Percentiles rank a stretch among this genome's conserved stretches.
phyloP scores from a whole-genome alignment of 371 early-diverging fungal genomes.

The Apophysomyces variabilis region DNA sequence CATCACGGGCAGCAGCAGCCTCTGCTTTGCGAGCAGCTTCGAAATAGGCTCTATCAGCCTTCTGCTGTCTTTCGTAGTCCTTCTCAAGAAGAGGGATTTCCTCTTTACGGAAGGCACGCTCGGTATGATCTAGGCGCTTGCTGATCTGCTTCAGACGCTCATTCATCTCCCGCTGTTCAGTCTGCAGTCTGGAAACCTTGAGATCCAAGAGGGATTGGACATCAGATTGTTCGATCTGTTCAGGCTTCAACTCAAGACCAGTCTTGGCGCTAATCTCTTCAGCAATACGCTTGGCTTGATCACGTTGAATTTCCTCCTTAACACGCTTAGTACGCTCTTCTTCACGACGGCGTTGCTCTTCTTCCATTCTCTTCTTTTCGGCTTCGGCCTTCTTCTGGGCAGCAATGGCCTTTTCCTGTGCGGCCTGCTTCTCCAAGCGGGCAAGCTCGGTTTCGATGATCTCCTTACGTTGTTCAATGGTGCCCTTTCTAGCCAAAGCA shows the following conservation, averaged over 20 bases:
- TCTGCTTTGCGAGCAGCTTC: slow-evolving; percentile 76
- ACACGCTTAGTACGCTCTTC: slow-evolving; percentile 79
- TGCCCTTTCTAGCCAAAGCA: slow-evolving; percentile 76
- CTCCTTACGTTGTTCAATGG: slow-evolving; percentile 94
- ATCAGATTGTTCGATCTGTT: slow-evolving; percentile 88
- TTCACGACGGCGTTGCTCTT: slow-evolving; percentile 86
- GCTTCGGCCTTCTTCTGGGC: slow-evolving; percentile 84
- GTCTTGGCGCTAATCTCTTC: slow-evolving; percentile 85
- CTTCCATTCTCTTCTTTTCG: slow-evolving; percentile 84
- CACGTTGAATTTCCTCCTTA: slow-evolving; percentile 81
- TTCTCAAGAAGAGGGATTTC: slow-evolving; percentile 91
- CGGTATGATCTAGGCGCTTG: slow-evolving; percentile 90
- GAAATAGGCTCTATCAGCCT: slow-evolving; percentile 80
- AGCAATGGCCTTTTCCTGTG: slow-evolving; percentile 73
- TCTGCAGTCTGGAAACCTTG: slow-evolving; percentile 91
- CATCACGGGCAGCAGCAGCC: slow-evolving; percentile 62
- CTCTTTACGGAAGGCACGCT: slow-evolving; percentile 94
- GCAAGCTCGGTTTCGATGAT: slow-evolving; percentile 79
- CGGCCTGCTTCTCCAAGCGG: slow-evolving; percentile 81
- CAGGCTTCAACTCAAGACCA: slow-evolving; percentile 77
- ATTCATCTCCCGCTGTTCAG: slow-evolving; percentile 84
- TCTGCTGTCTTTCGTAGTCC: slow-evolving; percentile 92
- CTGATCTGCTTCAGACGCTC: slow-evolving; percentile 73
- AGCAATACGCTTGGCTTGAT: slow-evolving; percentile 88
- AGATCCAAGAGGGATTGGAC: slow-evolving; percentile 80